Base-by-base conservation (phyloP, 768 basidiomycete genomes). In the Agaricus sinodeliciosus region DNA sequence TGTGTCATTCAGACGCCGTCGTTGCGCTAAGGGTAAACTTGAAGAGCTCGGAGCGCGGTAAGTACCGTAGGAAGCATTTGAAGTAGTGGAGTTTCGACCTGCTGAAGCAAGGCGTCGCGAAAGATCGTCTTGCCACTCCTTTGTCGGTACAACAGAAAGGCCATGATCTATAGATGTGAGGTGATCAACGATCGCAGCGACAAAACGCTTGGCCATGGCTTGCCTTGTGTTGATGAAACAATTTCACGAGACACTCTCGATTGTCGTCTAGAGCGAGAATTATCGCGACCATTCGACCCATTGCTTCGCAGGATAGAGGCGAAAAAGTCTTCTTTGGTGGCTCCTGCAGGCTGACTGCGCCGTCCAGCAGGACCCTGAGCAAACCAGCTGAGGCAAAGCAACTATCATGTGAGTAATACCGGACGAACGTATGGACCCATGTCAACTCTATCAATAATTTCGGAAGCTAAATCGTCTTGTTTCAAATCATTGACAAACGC, bases 61-160 rank as follows among this genome's bases (percentile, higher is more conserved):
- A 50, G 54, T 58, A 11, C 59, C 55, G 35, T 65, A 49, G 41
- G 58, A 59, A 6, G 59, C 49, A 8, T 60, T 63, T 56, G 63
- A 48, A 13, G 40, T 13, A 22, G 57, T 34, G 9, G 65, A 55
- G 16, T 35, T 49, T 11, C 58, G 60, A 47, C 57, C 58, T 25
- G 64, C 62, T 15, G 67, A 71, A 5, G 74, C 74, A 43, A 88
- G 66, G 5, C 76, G 76, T 55, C 73, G 74, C 19, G 82, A 79
- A 15, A 90, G 72, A 50, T 76, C 81, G 46, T 90, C 86, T 63
- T 90, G 87, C 87, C 87, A 90, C 63, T 90, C 85, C 55, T 77
- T 69, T 0, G 84, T 87, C 5, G 87, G 87, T 25, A 79, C 74
- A 15, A 81, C 77, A 19, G 81, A 78, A 55, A 82, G 72, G 11